Base-by-base conservation (phyloP, 2,329 filamentous ascomycete genomes). In the Claviceps sp. region DNA sequence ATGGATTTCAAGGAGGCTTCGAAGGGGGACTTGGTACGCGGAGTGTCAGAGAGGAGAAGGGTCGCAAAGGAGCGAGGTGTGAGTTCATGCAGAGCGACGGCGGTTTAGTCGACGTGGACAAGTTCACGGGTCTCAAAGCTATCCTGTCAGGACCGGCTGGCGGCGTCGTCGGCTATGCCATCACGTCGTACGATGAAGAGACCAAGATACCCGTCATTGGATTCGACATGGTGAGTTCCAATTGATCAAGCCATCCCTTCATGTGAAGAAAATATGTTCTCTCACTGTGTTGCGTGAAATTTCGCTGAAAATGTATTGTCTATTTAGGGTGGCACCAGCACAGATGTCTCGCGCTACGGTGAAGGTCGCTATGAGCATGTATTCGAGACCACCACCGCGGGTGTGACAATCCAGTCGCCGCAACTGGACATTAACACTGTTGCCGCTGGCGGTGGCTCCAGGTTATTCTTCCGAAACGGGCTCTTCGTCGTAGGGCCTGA, bases 401-500 rank as follows among this genome's bases (percentile, higher is more conserved):
- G 86, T 13, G 81, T 90, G 1, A 84, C 84, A 1, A 87, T 90
- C 11, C 85, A 89, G 56, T 84, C 81, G 1, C 86, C 87, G 0
- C 86, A 90, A 61, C 75, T 90, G 1, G 86, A 90, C 59, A 89
- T 91, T 63, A 87, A 88, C 62, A 91, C 87, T 1, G 85, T 89
- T 4, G 85, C 85, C 24, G 84, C 85, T 6, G 85, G 85, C 17
- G 85, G 85, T 55, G 83, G 84, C n/a, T 84, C 80, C 1, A 73
- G 81, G 16, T 70, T 89, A 0, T 83, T 82, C 60, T 88, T 81
- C 74, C 78, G 77, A 54, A 87, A 87, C 54, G 84, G 84, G 0
- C 70, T 89, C 2, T 87, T 89, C 56, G 78, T 82, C 1, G 84
- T 88, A 5, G 85, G 85, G 0, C 85, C 85, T 1, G 83, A 87